These are phyloP conservation scores for Podaxis sp. DNA, from an alignment of 768 basidiomycete genomes.

Conservation along the genomic window DNA sequence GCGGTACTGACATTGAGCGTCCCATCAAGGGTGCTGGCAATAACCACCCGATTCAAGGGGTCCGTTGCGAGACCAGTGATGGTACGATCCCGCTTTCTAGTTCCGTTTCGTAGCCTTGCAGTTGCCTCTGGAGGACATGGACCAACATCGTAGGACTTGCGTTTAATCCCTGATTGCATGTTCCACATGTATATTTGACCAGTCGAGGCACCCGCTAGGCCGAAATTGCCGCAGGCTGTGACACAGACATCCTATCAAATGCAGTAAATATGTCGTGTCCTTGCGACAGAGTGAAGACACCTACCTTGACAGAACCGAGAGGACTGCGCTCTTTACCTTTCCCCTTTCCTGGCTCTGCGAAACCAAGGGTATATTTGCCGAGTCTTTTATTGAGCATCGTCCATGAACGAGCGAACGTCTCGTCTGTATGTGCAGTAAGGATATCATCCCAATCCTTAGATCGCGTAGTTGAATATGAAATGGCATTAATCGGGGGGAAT, in stretches of 20 bases:
- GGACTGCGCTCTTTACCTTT: conserved; percentile 44
- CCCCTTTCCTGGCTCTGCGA: conserved; percentile 48
- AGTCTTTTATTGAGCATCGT: conserved; percentile 77
- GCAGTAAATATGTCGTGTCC: not conserved
- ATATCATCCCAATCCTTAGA: conserved; percentile 98
- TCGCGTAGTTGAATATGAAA: conserved; percentile 78
- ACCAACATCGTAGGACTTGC: conserved; percentile 75
- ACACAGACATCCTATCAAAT: conserved; percentile 72
- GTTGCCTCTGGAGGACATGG: conserved; percentile 56
- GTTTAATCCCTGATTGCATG: conserved; percentile 89
- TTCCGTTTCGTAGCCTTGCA: conserved; percentile 38
- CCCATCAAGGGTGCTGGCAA: conserved; percentile 88
- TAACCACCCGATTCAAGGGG: conserved; percentile 74
- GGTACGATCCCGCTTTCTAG: conserved; percentile 47
- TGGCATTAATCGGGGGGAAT: conserved; percentile 73
- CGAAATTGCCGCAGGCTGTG: conserved; percentile 95
- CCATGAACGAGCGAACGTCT: conserved; percentile 85
- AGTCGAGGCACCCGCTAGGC: conserved; percentile 78
- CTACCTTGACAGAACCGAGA: conserved; percentile 73
- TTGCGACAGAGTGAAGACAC: conserved; percentile 8
- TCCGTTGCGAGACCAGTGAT: conserved; percentile 87
- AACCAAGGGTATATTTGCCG: conserved; percentile 72
- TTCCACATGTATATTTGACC: conserved; percentile 92
- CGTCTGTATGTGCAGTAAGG: conserved; percentile 85
- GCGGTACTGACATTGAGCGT: conserved; percentile 71